These are phyloP conservation scores for Chlamydomonas applanata DNA, from an alignment of 139 green algal genomes.

Conservation along the genomic window DNA sequence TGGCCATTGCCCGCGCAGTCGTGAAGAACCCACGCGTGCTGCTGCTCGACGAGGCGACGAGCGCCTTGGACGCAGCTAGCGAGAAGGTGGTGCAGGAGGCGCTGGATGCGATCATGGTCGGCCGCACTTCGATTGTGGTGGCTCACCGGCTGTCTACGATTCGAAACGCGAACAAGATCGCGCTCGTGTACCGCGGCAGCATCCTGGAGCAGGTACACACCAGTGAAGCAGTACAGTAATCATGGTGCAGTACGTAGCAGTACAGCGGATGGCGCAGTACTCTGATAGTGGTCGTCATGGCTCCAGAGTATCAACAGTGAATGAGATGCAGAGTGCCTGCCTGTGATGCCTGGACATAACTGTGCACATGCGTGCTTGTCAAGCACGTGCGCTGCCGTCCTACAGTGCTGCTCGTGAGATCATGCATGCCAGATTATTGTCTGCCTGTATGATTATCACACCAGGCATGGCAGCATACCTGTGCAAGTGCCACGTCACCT, in stretches of 20 bases:
- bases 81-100: slow-evolving; percentile 57
- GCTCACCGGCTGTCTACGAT: slow-evolving; percentile 88
- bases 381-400: too few relatives aligned
- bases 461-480: too few relatives aligned
- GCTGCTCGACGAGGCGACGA: slow-evolving; percentile 62
- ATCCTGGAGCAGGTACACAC: slow-evolving; percentile 36
- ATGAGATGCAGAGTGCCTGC: neutral
- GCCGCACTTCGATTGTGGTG: slow-evolving; percentile 84
- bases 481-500: too few relatives aligned
- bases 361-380: too few relatives aligned
- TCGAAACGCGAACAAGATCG: slow-evolving; percentile 77
- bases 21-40: slow-evolving; percentile 53
- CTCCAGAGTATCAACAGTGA: neutral
- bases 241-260: too few relatives aligned
- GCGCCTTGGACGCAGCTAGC: slow-evolving; percentile 40
- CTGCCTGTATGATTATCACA: too few relatives aligned
- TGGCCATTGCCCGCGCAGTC: slow-evolving; percentile 74
- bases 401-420: too few relatives aligned
- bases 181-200: slow-evolving; percentile 58
- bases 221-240: too few relatives aligned
- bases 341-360: too few relatives aligned
- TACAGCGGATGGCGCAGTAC: neutral
- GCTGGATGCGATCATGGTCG: slow-evolving; percentile 46
- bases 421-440: too few relatives aligned
- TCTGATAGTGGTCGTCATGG: neutral